phyloP scores from a whole-genome alignment of 768 basidiomycete species.

The Lentinula sp. region DNA sequence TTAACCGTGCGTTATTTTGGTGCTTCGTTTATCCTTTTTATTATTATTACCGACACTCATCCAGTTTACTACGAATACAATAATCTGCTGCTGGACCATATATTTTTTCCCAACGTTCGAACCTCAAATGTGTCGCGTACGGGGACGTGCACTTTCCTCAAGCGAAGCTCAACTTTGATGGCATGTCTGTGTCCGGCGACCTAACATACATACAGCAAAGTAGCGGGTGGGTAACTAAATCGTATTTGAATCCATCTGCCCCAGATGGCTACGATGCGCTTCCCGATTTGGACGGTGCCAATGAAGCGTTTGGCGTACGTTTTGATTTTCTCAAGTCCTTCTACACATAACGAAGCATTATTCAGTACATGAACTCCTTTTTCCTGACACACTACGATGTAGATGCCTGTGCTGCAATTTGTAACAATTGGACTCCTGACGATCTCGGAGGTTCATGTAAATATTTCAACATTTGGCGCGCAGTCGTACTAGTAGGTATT shows the following conservation, averaged over 20 bases:
- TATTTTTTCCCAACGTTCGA: conserved; percentile 31
- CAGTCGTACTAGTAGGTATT: conserved; percentile 37
- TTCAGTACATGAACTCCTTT: conserved; percentile 43
- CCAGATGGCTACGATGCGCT: conserved; percentile 42
- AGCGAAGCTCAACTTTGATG: conserved; percentile 42
- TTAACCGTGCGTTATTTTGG: conserved; percentile 19
- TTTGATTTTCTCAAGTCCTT: neutral
- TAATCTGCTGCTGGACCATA: conserved; percentile 32
- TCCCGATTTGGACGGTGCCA: conserved; percentile 39
- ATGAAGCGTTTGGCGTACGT: conserved; percentile 37
- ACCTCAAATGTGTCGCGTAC: conserved; percentile 43
- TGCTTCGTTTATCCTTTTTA: neutral
- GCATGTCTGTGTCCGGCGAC: conserved; percentile 29
- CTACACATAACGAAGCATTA: neutral
- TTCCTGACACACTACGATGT: conserved; percentile 44
- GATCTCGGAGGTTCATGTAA: conserved; percentile 37
- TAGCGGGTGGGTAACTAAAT: conserved; percentile 31
- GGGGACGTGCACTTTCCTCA: conserved; percentile 34
- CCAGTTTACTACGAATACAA: conserved; percentile 41
- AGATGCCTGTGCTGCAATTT: conserved; percentile 35
- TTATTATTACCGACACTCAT: neutral
- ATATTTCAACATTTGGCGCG: conserved; percentile 52
- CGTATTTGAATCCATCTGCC: conserved; percentile 28
- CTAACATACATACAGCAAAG: conserved; percentile 39
- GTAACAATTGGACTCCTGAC: conserved; percentile 37